Conservation (phyloP, 371 early-diverging fungal genomes). For the Rhizopus microsporus region DNA sequence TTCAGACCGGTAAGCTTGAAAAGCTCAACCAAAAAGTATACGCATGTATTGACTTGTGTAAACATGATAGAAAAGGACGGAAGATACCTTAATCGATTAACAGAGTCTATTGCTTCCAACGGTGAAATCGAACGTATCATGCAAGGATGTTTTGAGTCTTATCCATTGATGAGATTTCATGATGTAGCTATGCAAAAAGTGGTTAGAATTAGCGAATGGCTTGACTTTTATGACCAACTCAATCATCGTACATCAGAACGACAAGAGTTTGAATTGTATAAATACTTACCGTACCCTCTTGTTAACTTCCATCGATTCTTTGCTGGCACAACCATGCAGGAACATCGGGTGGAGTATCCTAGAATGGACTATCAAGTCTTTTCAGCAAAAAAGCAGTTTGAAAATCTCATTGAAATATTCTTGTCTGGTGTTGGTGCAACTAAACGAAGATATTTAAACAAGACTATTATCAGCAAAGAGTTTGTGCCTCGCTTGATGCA, state of each 20-base stretch:
- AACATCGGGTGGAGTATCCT: conserved; percentile 79
- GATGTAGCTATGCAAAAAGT: conserved; percentile 74
- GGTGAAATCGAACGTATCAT: conserved; percentile 86
- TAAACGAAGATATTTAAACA: conserved; percentile 52
- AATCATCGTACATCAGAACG: conserved; percentile 48
- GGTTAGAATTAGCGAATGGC: conserved; percentile 72
- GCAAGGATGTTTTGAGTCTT: conserved; percentile 93
- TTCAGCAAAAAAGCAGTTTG: conserved; percentile 56
- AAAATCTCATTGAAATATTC: conserved; percentile 58
- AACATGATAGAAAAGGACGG: conserved; percentile 19
- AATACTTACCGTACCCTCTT: conserved; percentile 74
- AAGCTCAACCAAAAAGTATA: conserved; percentile 1
- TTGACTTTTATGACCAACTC: conserved; percentile 80
- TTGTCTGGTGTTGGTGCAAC: conserved; percentile 51
- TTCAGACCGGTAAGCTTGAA: conserved; percentile 17
- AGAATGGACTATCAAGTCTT: conserved; percentile 69
- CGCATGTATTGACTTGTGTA: background rate
- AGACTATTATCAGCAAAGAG: conserved; percentile 52
- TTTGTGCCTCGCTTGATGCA: conserved; percentile 68
- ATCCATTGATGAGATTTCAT: conserved; percentile 72
- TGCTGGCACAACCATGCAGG: conserved; percentile 65
- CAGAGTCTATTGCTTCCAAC: conserved; percentile 55
- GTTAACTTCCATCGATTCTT: conserved; percentile 84
- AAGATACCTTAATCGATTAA: conserved; percentile 53
- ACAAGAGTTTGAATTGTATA: conserved; percentile 55